Evolutionary conservation across 176 grass and related monocot species (phyloP).

Genomic region (barley (Hordeum vulgare)): DNA sequence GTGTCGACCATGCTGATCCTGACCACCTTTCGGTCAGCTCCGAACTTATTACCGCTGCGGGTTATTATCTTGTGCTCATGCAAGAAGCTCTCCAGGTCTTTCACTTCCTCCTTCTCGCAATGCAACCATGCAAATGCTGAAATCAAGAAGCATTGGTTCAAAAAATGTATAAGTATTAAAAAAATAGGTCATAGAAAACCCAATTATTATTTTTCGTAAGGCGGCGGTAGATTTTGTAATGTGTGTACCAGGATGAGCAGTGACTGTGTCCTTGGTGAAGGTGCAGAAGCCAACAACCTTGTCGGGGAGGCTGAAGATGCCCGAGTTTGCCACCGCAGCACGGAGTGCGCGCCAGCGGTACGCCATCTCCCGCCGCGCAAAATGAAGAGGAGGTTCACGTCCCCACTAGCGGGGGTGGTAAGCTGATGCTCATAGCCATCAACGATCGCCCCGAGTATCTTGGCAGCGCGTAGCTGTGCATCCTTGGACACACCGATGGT

Average conservation of each 20-base stretch:
- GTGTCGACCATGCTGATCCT: slow-evolving; percentile 67
- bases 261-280: slow-evolving; percentile 24
- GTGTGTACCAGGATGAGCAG: slow-evolving; percentile 17
- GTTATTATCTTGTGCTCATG: slow-evolving; percentile 36
- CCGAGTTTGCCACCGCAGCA: slow-evolving; percentile 3
- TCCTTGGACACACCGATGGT: slow-evolving; percentile 88
- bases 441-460: slow-evolving; percentile 34
- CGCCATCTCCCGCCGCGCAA: slow-evolving; percentile 22
- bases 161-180: not conserved
- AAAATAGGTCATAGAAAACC: not conserved
- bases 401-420: too few species aligned
- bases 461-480: slow-evolving; percentile 69
- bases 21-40: slow-evolving; percentile 18
- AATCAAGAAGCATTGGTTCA: not conserved
- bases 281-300: slow-evolving; percentile 20
- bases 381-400: slow-evolving; percentile 33
- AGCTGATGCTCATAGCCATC: slow-evolving; percentile 43
- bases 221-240: not conserved
- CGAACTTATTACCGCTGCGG: slow-evolving; percentile 40
- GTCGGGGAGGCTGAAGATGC: slow-evolving; percentile 42
- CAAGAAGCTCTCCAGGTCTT: slow-evolving; percentile 30
- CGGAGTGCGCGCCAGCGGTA: slow-evolving; percentile 35
- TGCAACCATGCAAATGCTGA: slow-evolving; percentile 67
- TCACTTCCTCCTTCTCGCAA: slow-evolving; percentile 28
- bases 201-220: not conserved